Conservation (phyloP, 1,284 basidiomycete genomes). For the Ceratorhiza oryzae-sativae region DNA sequence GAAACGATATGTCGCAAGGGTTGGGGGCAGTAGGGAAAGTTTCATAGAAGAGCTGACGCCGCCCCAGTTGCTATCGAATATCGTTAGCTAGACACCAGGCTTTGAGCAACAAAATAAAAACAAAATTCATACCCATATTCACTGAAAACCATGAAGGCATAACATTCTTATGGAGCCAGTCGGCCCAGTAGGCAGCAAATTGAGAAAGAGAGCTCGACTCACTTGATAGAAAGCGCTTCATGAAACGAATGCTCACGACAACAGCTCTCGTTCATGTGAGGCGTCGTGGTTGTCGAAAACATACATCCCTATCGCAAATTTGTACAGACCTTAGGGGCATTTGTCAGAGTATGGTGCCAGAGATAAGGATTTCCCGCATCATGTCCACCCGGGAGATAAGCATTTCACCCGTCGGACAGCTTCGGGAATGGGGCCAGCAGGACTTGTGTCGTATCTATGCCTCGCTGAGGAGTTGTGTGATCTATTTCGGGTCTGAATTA, state of each 20-base stretch:
- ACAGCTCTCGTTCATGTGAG: not conserved
- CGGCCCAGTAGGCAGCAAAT: no score
- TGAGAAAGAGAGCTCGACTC: not conserved
- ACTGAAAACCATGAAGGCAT: conserved; percentile 29
- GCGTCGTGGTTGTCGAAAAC: not conserved
- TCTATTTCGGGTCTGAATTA: not conserved
- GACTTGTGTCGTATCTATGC: not conserved
- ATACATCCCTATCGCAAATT: not conserved
- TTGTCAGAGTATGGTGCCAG: not conserved
- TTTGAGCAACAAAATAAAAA: not conserved
- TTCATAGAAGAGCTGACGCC: conserved; percentile 14
- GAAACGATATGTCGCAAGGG: not conserved
- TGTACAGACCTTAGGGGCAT: no score
- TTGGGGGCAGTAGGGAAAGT: conserved; percentile 18
- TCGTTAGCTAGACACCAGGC: not conserved
- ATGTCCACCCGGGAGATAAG: not conserved
- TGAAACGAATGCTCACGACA: not conserved
- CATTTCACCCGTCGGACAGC: not conserved
- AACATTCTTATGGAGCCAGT: conserved; percentile 16
- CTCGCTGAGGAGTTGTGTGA: not conserved
- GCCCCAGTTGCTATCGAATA: not conserved
- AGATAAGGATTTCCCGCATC: not conserved
- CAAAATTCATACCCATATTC: conserved; percentile 20
- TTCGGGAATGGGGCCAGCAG: not conserved
- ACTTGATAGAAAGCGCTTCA: not conserved